Evolutionary conservation across 768 basidiomycete species (phyloP), one percentile per base, ranked within the genome.

Genomic region (Clavulina sp.): DNA sequence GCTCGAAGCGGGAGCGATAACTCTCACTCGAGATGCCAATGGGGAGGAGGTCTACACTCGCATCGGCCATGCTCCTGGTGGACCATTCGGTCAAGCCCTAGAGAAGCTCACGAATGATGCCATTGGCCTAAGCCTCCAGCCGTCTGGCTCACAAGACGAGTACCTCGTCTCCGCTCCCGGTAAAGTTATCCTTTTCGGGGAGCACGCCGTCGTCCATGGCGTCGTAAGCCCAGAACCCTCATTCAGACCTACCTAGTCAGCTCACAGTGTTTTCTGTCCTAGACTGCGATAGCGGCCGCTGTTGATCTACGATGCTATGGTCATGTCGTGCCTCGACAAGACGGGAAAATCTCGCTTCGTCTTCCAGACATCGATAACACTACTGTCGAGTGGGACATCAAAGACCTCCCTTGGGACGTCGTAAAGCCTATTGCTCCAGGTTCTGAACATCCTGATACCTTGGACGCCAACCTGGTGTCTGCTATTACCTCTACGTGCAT

Each of bases 201-300:
- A 99, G 67, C 95, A 99, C 65, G 93, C 95, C 18, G 95, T 99
- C 48, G 95, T 99, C 19, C 82, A 97, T 63, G 95, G 95, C 50
- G 83, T 89, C 48, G 89, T 91, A 62, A 73, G 86, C 78, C 29
- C 21, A 6, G 3, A 28, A 23, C 19, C 26, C 50, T 40, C 23
- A 19, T 21, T 1, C 38, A 9, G n/a, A 19, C n/a, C n/a, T n/a
- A n/a, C n/a, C n/a, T n/a, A n/a, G 16, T 16, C 24, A 30, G 16
- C 24, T 34, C 29, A 49, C 24, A 29, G 13, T 16, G 53, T 49
- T 57, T 52, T n/a, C n/a, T 41, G n/a, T 4, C 58, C 31, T 61
- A 89, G 81, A 92, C 93, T 56, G 93, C 93, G 6, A 76, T 99
- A 48, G 93, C 93, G 13, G 92, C 92, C 28, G 81, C 91, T 7